These are phyloP conservation scores for Phytophthora lateralis DNA, from an alignment of 352 stramenopile genomes.

Conservation along the genomic window DNA sequence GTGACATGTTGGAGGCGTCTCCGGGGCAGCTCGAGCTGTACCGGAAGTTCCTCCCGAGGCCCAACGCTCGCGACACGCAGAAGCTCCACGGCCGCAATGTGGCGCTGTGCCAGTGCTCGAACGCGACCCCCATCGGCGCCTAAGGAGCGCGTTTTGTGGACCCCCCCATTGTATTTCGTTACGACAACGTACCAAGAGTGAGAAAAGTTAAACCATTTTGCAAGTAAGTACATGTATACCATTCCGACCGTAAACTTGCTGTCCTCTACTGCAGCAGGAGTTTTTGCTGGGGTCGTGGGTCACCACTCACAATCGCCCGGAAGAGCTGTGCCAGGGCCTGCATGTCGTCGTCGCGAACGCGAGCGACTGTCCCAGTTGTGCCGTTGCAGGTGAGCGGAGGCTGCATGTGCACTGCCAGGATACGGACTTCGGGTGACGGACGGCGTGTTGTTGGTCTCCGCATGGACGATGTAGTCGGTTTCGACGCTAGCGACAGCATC, in stretches of 20 bases:
- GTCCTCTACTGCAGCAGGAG: slow-evolving; percentile 18
- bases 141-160: slow-evolving; percentile 8
- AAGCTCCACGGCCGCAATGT: slow-evolving; percentile 51
- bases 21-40: slow-evolving; percentile 55
- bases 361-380: slow-evolving; percentile 19
- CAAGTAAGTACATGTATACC: slow-evolving; percentile 20
- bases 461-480: slow-evolving; percentile 5
- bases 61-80: slow-evolving; percentile 62
- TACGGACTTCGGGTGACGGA: slow-evolving; percentile 21
- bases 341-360: slow-evolving; percentile 19
- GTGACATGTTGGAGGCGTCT: slow-evolving; percentile 54
- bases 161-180: slow-evolving; percentile 1
- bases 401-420: slow-evolving; percentile 11
- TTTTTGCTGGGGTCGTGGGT: slow-evolving; percentile 25
- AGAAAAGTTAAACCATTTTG: slow-evolving; percentile 10
- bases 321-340: slow-evolving; percentile 27
- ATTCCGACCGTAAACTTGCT: slow-evolving; percentile 13
- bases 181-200: neutral
- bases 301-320: slow-evolving; percentile 24
- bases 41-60: slow-evolving; percentile 41
- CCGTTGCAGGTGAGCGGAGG: slow-evolving; percentile 11
- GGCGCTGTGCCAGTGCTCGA: slow-evolving; percentile 30
- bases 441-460: slow-evolving; percentile 7
- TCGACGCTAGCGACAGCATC: slow-evolving; percentile 10
- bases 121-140: slow-evolving; percentile 21